phyloP scores from a whole-genome alignment of 345 rosid genomes.

The Rhodamnia rubescens region DNA sequence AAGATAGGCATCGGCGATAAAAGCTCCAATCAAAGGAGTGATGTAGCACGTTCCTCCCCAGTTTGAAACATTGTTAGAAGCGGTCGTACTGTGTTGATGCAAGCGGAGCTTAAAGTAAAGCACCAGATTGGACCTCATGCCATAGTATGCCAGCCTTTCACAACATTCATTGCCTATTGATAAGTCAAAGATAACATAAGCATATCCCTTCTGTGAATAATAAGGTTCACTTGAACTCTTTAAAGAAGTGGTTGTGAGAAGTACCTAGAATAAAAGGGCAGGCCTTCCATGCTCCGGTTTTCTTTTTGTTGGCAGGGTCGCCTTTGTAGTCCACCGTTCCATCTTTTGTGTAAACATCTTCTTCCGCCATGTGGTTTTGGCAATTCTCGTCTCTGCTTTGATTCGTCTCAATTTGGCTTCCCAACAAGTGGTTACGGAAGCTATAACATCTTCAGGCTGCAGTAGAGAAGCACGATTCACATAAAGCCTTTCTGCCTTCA shows the following conservation, averaged over 20 bases:
- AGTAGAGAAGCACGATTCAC: neutral
- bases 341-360: slow-evolving; percentile 44
- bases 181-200: neutral
- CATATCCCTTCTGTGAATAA: neutral
- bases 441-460: neutral
- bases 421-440: neutral
- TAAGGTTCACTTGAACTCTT: neutral
- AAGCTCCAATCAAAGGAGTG: slow-evolving; percentile 80
- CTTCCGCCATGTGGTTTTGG: slow-evolving; percentile 14
- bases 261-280: slow-evolving; percentile 77
- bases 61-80: slow-evolving; percentile 47
- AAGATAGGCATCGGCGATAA: slow-evolving; percentile 74
- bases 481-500: neutral
- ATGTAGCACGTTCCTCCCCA: slow-evolving; percentile 81
- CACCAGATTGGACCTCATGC: slow-evolving; percentile 75
- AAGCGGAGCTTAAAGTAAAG: slow-evolving; percentile 44
- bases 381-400: neutral
- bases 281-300: slow-evolving; percentile 76
- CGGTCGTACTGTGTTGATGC: slow-evolving; percentile 34
- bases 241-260: neutral
- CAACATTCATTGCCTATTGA: slow-evolving; percentile 48
- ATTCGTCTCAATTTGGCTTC: neutral
- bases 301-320: slow-evolving; percentile 42
- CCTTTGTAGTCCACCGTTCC: slow-evolving; percentile 54
- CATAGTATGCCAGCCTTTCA: slow-evolving; percentile 69